Conservation (phyloP, 345 rosid genomes). For the Brassica juncea region DNA sequence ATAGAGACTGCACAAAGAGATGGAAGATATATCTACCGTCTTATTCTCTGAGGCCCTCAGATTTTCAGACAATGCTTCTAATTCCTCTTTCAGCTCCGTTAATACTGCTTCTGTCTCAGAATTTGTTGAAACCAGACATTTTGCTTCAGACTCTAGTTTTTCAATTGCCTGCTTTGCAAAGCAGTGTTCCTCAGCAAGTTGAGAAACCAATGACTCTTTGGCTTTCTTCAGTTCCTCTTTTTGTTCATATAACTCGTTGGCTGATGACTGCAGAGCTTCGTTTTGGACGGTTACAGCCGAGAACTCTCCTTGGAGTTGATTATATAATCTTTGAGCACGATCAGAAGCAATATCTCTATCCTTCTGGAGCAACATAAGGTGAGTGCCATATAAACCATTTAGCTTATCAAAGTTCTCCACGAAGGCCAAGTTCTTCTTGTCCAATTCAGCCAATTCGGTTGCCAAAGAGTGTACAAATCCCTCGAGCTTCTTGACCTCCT, state of each 20-base stretch:
- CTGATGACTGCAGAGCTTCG: conserved; percentile 50
- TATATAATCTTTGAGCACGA: conserved; percentile 51
- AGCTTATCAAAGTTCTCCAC: conserved; percentile 55
- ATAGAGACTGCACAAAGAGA: conserved; percentile 11
- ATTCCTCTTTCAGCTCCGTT: conserved; percentile 57
- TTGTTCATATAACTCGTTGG: conserved; percentile 50
- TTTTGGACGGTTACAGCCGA: conserved; percentile 50
- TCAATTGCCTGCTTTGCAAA: conserved; percentile 58
- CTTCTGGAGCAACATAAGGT: conserved; percentile 53
- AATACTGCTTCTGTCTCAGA: conserved; percentile 58
- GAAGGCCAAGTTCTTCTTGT: conserved; percentile 54
- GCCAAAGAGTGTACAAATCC: conserved; percentile 49
- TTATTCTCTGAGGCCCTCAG: conserved; percentile 59
- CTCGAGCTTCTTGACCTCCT: conserved; percentile 59
- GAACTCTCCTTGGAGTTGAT: conserved; percentile 58
- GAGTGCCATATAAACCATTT: conserved; percentile 52
- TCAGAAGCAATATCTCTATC: conserved; percentile 53
- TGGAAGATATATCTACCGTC: conserved; percentile 49
- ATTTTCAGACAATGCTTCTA: conserved; percentile 51
- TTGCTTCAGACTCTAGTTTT: conserved; percentile 68
- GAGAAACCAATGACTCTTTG: conserved; percentile 51
- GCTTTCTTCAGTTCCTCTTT: conserved; percentile 61
- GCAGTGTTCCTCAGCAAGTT: conserved; percentile 56
- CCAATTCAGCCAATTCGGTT: conserved; percentile 59
- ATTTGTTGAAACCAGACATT: conserved; percentile 55